These are phyloP conservation scores for Astrocystis sublimbata DNA, from an alignment of 495 filamentous ascomycete species.

Conservation along the genomic window DNA sequence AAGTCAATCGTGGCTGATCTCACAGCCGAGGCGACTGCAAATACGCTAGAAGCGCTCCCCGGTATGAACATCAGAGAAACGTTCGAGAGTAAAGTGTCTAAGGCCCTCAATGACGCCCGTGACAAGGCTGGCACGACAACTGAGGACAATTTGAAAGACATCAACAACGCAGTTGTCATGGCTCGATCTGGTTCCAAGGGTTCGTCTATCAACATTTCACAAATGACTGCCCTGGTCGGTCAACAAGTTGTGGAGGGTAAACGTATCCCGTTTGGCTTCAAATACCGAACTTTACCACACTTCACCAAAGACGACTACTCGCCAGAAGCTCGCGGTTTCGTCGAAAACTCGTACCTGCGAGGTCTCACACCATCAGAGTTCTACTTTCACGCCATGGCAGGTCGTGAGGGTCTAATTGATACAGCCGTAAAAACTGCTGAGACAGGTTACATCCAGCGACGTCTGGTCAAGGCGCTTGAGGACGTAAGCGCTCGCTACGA, in stretches of 20 bases:
- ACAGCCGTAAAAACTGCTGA: slow-evolving; percentile 99
- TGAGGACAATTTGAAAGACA: slow-evolving; percentile 86
- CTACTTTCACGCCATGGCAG: slow-evolving; percentile 99
- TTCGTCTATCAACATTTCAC: slow-evolving; percentile 97
- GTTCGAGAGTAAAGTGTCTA: slow-evolving; percentile 93
- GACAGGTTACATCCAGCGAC: slow-evolving; percentile 98
- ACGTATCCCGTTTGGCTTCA: slow-evolving; percentile 99
- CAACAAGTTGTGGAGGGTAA: slow-evolving; percentile 98
- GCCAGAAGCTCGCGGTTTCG: slow-evolving; percentile 93
- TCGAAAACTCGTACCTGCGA: slow-evolving; percentile 98
- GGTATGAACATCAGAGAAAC: slow-evolving; percentile 99
- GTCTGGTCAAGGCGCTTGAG: slow-evolving; percentile 96
- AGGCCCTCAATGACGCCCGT: slow-evolving; percentile 90
- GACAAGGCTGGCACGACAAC: slow-evolving; percentile 92
- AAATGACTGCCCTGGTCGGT: slow-evolving; percentile 96
- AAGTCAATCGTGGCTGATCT: slow-evolving; percentile 77
- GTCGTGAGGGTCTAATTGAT: slow-evolving; percentile 99
- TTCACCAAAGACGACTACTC: slow-evolving; percentile 99
- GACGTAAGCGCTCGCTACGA: slow-evolving; percentile 98
- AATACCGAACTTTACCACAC: slow-evolving; percentile 94
- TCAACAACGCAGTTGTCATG: slow-evolving; percentile 96
- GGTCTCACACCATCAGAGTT: slow-evolving; percentile 95
- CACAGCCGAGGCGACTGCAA: slow-evolving; percentile 75
- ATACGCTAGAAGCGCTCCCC: slow-evolving; percentile 81
- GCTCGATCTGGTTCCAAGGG: slow-evolving; percentile 95